phyloP scores from a whole-genome alignment of 2,329 filamentous ascomycete genomes.

The Arthrinium phaeospermum region DNA sequence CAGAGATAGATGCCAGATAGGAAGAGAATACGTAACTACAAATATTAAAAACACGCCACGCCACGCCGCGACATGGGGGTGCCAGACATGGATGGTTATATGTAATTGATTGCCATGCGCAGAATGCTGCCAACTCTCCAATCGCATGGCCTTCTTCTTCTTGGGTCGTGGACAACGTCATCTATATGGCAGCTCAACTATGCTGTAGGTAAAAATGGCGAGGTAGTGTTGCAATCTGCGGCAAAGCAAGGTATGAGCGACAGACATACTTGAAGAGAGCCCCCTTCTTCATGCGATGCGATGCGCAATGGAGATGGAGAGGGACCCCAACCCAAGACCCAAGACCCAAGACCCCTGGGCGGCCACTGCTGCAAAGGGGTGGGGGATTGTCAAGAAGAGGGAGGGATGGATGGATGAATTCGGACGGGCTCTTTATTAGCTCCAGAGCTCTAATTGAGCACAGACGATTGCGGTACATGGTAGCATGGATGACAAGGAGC shows the following conservation, averaged over 20 bases:
- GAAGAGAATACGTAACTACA: not conserved
- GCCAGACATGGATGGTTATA: not conserved
- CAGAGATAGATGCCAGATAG: not conserved
- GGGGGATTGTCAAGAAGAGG: constrained; percentile 15
- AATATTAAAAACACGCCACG: constrained; percentile 5
- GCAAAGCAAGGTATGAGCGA: not conserved
- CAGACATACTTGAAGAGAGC: not conserved
- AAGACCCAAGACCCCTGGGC: not conserved
- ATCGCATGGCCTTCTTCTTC: not conserved
- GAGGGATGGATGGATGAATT: constrained; percentile 1
- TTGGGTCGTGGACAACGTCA: constrained; percentile 6
- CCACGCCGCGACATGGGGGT: constrained; percentile 11
- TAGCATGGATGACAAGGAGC: constrained; percentile 16
- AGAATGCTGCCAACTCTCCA: constrained; percentile 6
- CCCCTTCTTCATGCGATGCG: not conserved
- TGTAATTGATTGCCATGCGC: constrained; percentile 14
- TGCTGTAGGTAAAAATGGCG: not conserved
- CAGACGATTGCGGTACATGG: not conserved
- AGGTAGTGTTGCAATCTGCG: constrained; percentile 13
- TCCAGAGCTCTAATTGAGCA: constrained; percentile 14
- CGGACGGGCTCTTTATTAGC: constrained; percentile 15
- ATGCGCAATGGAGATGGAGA: not conserved
- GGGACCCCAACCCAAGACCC: not conserved
- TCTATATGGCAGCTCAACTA: not conserved
- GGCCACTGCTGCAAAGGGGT: not conserved